Evolutionary conservation across 495 filamentous ascomycete genomes (phyloP).

Genomic region (Penicillium tannophilum): DNA sequence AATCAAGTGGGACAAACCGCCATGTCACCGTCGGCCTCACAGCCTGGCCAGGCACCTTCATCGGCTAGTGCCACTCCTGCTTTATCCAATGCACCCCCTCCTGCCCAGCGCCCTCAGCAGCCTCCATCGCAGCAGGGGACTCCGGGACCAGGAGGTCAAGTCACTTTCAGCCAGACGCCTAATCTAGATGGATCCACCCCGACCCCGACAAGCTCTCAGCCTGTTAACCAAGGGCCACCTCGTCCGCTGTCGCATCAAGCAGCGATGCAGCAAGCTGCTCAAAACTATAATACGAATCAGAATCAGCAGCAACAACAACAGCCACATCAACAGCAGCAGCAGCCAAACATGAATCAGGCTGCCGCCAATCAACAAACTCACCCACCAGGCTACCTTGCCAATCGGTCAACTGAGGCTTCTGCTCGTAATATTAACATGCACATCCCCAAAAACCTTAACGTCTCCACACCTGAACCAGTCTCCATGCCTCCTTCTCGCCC

Average conservation of each 20-base stretch:
- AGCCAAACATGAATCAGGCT: slow-evolving; percentile 37
- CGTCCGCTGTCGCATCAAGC: slow-evolving; percentile 64
- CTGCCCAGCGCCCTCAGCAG: slow-evolving; percentile 50
- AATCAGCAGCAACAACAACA: slow-evolving; percentile 39
- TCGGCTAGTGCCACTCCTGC: slow-evolving; percentile 45
- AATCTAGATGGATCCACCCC: slow-evolving; percentile 42
- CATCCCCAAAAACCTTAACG: slow-evolving; percentile 78
- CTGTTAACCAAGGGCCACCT: slow-evolving; percentile 52
- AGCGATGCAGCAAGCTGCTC: slow-evolving; percentile 61
- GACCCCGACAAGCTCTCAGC: slow-evolving; percentile 44
- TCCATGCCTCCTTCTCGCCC: slow-evolving; percentile 71
- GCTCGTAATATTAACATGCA: slow-evolving; percentile 61
- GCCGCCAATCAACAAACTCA: slow-evolving; percentile 50
- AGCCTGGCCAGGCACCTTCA: slow-evolving; percentile 39
- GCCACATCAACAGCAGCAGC: slow-evolving; percentile 38
- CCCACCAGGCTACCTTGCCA: slow-evolving; percentile 52
- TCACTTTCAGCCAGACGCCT: slow-evolving; percentile 39
- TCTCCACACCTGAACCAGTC: slow-evolving; percentile 70
- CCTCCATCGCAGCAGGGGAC: slow-evolving; percentile 38
- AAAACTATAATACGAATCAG: slow-evolving; percentile 53
- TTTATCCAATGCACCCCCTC: slow-evolving; percentile 47
- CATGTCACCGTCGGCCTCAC: slow-evolving; percentile 43
- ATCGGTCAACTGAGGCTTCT: slow-evolving; percentile 49
- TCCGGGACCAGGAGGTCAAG: slow-evolving; percentile 45
- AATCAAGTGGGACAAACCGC: slow-evolving; percentile 44